Evolutionary conservation across 257 asterid species (phyloP), one percentile per base, ranked within the genome.

Genomic region (Verbena officinalis): DNA sequence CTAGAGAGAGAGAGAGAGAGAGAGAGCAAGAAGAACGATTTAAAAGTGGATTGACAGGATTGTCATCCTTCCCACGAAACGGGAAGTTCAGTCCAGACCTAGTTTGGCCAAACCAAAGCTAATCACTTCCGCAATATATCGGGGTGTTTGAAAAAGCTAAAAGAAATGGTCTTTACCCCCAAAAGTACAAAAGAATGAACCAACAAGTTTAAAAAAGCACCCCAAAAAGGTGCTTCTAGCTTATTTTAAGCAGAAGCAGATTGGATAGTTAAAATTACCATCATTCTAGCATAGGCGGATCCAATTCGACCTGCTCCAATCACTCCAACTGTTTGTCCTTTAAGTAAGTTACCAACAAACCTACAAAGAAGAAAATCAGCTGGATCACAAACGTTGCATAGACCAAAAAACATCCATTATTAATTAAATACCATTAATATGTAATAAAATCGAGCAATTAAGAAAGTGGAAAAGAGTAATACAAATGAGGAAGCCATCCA

Each of bases 401-500:
- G 19, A 56, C 30, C 22, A 51, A 50, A 15, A 50, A 52, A 52
- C 33, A 20, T 23, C n/a, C 4, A 17, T 55, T 45, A 60, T 38
- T 34, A 9, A 60, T 38, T 34, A 9, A 13, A 36, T 30, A 55
- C 43, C 53, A 10, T 2, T 39, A 48, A 49, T 9, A 36, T 5
- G n/a, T 16, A 63, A 38, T 4, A 56, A 51, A 45, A 22, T n/a
- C 11, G 31, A 44, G 62, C n/a, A 72, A 73, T 12, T 1, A 57
- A n/a, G n/a, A 5, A 27, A 59, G 50, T 1, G 4, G 43, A 55
- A 8, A 36, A 67, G 11, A 15, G 7, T 2, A 85, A 60, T 86
- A 92, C 98, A 93, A 82, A 83, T 93, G 83, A 44, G 98, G 98
- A 74, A 93, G 96, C 98, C 97, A 93, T 86, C 98, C 98, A 68